Conservation (phyloP, 2,329 filamentous ascomycete genomes). For the Helicocarpus griseus region DNA sequence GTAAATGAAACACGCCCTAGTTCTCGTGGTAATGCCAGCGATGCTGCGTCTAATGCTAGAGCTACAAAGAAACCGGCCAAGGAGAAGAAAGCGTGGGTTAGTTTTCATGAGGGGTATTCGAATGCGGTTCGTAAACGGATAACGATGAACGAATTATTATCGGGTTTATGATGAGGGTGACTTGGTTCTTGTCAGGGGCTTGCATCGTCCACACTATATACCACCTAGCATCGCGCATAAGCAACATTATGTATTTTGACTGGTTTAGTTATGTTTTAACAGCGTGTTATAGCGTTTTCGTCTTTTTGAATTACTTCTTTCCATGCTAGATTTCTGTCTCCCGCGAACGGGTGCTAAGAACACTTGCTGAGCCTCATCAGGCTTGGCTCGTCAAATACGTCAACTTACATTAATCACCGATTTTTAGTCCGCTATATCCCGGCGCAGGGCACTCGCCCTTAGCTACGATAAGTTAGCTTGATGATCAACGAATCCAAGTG, state of each 20-base stretch:
- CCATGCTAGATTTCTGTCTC: too few species aligned
- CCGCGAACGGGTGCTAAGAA: too few species aligned
- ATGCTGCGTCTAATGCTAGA: neutral
- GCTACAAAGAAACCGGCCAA: conserved; percentile 17
- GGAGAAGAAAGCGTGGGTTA: conserved; percentile 68
- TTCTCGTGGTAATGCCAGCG: neutral
- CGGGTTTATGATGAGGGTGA: conserved; percentile 21
- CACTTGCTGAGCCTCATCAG: too few species aligned
- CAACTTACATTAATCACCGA: too few species aligned
- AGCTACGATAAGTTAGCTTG: too few species aligned
- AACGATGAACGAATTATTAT: conserved; percentile 66
- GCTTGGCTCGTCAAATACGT: too few species aligned
- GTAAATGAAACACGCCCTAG: conserved; percentile 32
- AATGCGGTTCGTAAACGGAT: conserved; percentile 89
- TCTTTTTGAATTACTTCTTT: too few species aligned
- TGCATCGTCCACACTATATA: neutral
- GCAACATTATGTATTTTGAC: neutral
- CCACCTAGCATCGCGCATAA: neutral
- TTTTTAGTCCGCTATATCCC: too few species aligned
- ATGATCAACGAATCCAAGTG: too few species aligned
- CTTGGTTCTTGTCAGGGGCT: too few species aligned
- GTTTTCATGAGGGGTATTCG: conserved; percentile 79
- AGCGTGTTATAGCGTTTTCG: neutral
- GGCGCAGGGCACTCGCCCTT: too few species aligned
- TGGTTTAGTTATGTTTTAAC: neutral